Conservation (phyloP, 2,329 filamentous ascomycete genomes). For the Pseudogymnoascus sp. region DNA sequence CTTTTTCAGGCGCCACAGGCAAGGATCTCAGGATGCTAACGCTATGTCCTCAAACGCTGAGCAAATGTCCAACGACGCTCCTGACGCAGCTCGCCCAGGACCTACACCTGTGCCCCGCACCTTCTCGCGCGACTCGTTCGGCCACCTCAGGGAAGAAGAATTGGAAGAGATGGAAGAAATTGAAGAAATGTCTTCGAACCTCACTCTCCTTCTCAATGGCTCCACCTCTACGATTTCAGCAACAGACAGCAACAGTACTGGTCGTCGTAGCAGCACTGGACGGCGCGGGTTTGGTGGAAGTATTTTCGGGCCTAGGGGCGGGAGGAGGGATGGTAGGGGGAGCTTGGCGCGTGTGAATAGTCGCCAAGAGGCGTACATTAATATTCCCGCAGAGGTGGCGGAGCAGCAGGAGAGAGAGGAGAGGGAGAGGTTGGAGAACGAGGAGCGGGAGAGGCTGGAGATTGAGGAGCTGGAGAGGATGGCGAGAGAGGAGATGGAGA, state of each 20-base stretch:
- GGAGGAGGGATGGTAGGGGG: background rate
- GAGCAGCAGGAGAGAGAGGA: background rate
- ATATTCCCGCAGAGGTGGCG: background rate
- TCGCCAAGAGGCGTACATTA: too few relatives aligned
- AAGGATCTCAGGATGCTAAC: too few relatives aligned
- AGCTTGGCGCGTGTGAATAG: background rate
- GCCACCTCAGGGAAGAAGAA: background rate
- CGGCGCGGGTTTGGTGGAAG: background rate
- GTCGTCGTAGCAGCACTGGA: too few relatives aligned
- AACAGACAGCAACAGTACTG: background rate
- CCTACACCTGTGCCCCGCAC: too few relatives aligned
- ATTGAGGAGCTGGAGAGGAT: background rate
- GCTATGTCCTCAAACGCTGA: too few relatives aligned
- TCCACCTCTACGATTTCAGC: background rate
- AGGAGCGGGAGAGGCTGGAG: background rate
- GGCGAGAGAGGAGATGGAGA: background rate
- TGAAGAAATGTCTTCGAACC: background rate
- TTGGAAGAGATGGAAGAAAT: background rate
- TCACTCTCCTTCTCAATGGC: background rate
- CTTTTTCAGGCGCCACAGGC: too few relatives aligned
- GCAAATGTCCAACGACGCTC: too few relatives aligned
- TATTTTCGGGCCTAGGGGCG: background rate
- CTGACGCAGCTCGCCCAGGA: too few relatives aligned
- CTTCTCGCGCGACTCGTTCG: too few relatives aligned
- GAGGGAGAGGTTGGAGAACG: background rate